These are phyloP conservation scores for Suhomyces chickasaworum DNA, from an alignment of 1,139 yeast genomes.

Conservation along the genomic window DNA sequence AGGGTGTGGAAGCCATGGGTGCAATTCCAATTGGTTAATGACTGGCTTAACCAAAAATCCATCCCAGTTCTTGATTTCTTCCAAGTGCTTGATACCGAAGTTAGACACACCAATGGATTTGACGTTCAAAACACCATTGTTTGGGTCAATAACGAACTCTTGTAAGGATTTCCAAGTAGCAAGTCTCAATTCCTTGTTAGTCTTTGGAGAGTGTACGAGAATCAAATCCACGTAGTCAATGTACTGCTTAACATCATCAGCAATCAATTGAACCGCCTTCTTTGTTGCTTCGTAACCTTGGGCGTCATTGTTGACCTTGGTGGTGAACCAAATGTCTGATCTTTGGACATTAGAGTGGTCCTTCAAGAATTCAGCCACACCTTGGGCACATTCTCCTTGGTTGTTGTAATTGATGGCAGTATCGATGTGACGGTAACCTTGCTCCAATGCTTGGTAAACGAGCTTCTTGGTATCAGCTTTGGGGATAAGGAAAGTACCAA, in stretches of 20 bases:
- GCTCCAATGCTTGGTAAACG: conserved; percentile 48
- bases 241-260: conserved; percentile 30
- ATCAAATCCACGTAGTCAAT: conserved; percentile 51
- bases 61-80: conserved; percentile 39
- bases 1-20: conserved; percentile 48
- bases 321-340: conserved; percentile 40
- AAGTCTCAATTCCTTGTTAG: conserved; percentile 33
- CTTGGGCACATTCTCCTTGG: conserved; percentile 24
- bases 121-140: conserved; percentile 31
- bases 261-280: conserved; percentile 20
- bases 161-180: conserved; percentile 47
- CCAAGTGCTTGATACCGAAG: conserved; percentile 37
- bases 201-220: conserved; percentile 39
- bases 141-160: conserved; percentile 33
- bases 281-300: conserved; percentile 29
- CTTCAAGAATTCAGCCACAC: conserved; percentile 47
- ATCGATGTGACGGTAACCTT: conserved; percentile 74
- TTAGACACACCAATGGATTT: conserved; percentile 49
- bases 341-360: conserved; percentile 37
- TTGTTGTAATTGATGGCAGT: conserved; percentile 45
- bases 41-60: conserved; percentile 42
- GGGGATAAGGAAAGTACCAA: conserved; percentile 37
- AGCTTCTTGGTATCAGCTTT: conserved; percentile 26
- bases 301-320: conserved; percentile 24
- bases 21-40: conserved; percentile 48